These are phyloP conservation scores for Calonectria pteridis DNA, from an alignment of 2,329 filamentous ascomycete species.

Conservation along the genomic window DNA sequence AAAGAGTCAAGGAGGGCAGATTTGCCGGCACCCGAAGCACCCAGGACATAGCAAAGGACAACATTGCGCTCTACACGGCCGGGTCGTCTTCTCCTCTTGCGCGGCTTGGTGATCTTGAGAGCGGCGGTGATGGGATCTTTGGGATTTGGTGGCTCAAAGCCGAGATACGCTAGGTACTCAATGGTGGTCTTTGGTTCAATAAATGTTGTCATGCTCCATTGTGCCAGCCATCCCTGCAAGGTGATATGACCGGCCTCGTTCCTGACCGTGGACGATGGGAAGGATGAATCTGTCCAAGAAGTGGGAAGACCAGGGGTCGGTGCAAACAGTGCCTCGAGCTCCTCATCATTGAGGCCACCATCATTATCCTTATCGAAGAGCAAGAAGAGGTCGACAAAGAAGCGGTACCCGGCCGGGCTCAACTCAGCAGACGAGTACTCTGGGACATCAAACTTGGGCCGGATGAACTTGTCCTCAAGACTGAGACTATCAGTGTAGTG, in stretches of 20 bases:
- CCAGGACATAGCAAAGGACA: slow-evolving; percentile 92
- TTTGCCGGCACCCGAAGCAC: slow-evolving; percentile 88
- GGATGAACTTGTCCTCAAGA: slow-evolving; percentile 89
- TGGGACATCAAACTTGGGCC: slow-evolving; percentile 94
- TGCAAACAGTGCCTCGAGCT: slow-evolving; percentile 88
- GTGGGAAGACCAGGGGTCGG: slow-evolving; percentile 90
- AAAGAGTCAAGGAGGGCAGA: slow-evolving; percentile 92
- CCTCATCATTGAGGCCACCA: slow-evolving; percentile 87
- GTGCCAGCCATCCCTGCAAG: slow-evolving; percentile 95
- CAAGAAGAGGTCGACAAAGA: slow-evolving; percentile 96
- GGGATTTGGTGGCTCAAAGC: slow-evolving; percentile 86
- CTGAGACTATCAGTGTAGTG: slow-evolving; percentile 97
- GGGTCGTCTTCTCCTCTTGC: slow-evolving; percentile 84
- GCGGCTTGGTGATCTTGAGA: slow-evolving; percentile 91
- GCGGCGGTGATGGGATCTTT: slow-evolving; percentile 84
- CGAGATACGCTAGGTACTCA: slow-evolving; percentile 95
- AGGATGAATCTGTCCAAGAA: slow-evolving; percentile 89
- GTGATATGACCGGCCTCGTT: slow-evolving; percentile 97
- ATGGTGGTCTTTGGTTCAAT: slow-evolving; percentile 94
- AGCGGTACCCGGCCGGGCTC: slow-evolving; percentile 93
- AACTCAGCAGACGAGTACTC: slow-evolving; percentile 93
- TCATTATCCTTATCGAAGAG: slow-evolving; percentile 98
- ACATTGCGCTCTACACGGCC: slow-evolving; percentile 94
- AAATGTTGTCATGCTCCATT: slow-evolving; percentile 99
- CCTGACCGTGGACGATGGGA: slow-evolving; percentile 92